Evolutionary conservation across 2,329 filamentous ascomycete species (phyloP), one percentile per base, ranked within the genome.

Genomic region (Botrytis medusae): DNA sequence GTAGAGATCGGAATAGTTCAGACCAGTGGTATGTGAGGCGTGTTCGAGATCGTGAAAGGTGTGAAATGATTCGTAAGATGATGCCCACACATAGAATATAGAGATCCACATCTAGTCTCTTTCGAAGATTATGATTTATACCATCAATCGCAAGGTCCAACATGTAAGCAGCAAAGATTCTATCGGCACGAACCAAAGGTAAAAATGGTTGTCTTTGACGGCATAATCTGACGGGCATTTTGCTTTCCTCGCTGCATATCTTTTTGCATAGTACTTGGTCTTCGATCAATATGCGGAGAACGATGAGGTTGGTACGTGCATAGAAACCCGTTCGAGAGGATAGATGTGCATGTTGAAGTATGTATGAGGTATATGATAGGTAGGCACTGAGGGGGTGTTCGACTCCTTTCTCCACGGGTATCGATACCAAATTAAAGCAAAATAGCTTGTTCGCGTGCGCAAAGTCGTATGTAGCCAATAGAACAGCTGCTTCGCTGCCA

Each of bases 391-490:
- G 91, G 0, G 95, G 92, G 1, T 91, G 88, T 78, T 95, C 91
- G 67, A 89, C 86, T 60, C 86, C 88, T 77, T 91, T 91, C 67
- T 90, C 89, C 1, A 90, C 83, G 9, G 87, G 80, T 37, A 90
- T 81, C 3, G 89, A 91, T 69, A 97, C 89, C 61, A 99, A 84
- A 78, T 92, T 95, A 81, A 93, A 92, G 82, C 93, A 95, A 82
- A 99, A 98, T 14, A 98, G 86, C 83, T 98, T 98, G 84, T 98
- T 99, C 48, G 95, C 92, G 80, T 97, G 92, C 4, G 91, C 90
- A 81, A 98, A 98, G 81, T 98, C 96, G 81, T 98, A 99, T 0
- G 93, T 91, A 0, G 94, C 91, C 48, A 99, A 86, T 6, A 98
- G 84, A 4, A 97, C 86, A 7, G 95, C 91, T 25, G 94, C 92